phyloP scores from a whole-genome alignment of 805 yeast genomes.

The Blastobotrys parvus region DNA sequence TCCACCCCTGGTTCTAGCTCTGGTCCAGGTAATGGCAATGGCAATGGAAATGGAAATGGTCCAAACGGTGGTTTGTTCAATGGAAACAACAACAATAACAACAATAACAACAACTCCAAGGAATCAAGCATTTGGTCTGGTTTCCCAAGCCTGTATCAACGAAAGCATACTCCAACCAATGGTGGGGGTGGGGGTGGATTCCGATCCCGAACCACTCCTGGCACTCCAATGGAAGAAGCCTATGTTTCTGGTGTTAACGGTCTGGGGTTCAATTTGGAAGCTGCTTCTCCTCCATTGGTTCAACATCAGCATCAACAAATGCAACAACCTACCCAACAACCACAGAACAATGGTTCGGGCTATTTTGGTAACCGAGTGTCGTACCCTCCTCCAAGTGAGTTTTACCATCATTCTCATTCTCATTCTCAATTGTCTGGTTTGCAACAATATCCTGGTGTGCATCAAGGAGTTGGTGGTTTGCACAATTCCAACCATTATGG shows the following conservation, averaged over 20 bases:
- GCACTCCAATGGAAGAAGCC: conserved; percentile 12
- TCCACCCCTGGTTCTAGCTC: conserved; percentile 1
- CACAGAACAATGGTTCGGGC: too few species aligned
- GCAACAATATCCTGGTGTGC: background rate
- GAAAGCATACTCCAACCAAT: background rate
- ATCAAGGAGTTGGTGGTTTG: background rate
- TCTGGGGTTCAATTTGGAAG: background rate
- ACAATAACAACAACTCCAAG: conserved; percentile 16
- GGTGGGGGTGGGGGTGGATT: conserved; percentile 6
- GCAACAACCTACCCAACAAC: background rate
- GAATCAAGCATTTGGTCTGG: conserved; percentile 16
- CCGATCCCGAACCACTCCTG: conserved; percentile 17
- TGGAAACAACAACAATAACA: conserved; percentile 4
- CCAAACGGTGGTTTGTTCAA: conserved; percentile 7
- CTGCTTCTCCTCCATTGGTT: background rate
- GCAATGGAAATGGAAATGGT: background rate
- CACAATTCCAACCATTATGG: background rate
- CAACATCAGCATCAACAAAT: background rate
- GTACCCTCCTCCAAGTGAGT: background rate
- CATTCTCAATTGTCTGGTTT: too few species aligned
- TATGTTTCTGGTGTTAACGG: conserved; percentile 7
- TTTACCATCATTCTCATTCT: background rate
- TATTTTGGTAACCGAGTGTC: too few species aligned
- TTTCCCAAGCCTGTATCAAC: conserved; percentile 15
- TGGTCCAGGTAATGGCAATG: background rate